These are phyloP conservation scores for Cordia subcordata DNA, from an alignment of 257 asterid genomes.

Conservation along the genomic window DNA sequence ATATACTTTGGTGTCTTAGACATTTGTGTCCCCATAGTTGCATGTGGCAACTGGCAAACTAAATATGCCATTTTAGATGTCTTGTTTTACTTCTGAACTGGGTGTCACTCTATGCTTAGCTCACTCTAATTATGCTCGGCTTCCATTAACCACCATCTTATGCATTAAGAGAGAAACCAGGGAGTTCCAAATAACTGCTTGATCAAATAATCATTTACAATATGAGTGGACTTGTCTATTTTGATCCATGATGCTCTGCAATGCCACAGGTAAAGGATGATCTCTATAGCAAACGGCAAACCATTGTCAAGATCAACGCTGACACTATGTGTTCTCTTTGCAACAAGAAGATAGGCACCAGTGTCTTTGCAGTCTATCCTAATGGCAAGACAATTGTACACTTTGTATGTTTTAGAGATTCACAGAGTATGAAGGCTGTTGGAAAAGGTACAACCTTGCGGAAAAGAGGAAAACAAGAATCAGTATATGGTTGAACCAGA, in stretches of 20 bases:
- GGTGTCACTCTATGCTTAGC: no score
- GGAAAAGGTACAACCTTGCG: constrained; percentile 47
- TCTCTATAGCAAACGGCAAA: constrained; percentile 63
- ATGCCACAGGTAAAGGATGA: constrained; percentile 70
- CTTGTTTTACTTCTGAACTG: no score
- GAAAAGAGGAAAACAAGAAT: constrained; percentile 38
- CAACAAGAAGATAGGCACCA: constrained; percentile 85
- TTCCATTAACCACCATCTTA: no score
- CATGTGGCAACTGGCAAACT: no score
- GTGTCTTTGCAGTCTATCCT: constrained; percentile 94
- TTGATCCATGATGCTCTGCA: not conserved
- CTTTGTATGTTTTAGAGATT: constrained; percentile 83
- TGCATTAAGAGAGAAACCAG: no score
- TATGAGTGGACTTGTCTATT: not conserved
- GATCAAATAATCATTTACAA: not conserved
- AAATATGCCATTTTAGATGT: no score
- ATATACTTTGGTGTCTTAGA: no score
- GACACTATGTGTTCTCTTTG: constrained; percentile 91
- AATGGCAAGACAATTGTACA: constrained; percentile 86
- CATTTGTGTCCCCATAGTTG: no score
- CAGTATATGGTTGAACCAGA: not conserved
- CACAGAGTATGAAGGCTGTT: constrained; percentile 83
- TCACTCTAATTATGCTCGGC: no score
- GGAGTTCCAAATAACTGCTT: no score
- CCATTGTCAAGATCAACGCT: constrained; percentile 63